Evolutionary conservation across 192 early-diverging fungal species (phyloP), one percentile per base, ranked within the genome.

Genomic region (Polychytrium aggregatum): DNA sequence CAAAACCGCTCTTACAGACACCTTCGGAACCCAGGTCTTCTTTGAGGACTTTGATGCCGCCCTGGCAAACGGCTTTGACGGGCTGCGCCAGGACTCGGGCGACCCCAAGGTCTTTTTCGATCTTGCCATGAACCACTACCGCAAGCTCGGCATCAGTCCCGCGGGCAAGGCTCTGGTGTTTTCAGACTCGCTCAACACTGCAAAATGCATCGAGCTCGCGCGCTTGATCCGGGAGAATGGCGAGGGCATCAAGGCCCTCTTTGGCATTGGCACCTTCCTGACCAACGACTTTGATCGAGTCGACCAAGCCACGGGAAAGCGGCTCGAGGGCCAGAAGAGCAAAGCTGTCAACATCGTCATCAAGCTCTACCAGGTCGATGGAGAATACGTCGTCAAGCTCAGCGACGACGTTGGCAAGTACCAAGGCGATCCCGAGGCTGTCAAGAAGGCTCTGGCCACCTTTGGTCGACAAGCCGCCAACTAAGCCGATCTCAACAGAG

Each of bases 11-110:
- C 45, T 86, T 40, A 81, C 83, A 11, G 85, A 87, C 49, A 87
- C 85, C 1, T 86, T 84, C 38, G 72, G 74, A 4, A 78, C 82
- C 0, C 44, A 57, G 16, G 69, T 64, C 0, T 87, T 87, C 53
- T 67, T 87, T 41, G 60, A 61, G 21, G 68, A 76, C 37, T 83
- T 86, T 62, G 63, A 70, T 42, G 46, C 50, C 6, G 44, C 59
- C 0, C 81, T 82, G 0, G 43, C 52, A 14, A 55, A 59, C 3
- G 81, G 70, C 53, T 40, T 34, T 1, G 79, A 78, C 22, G 42
- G 18, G 14, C 72, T 87, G 1, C 76, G 84, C 2, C 85, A 87
- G 39, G 85, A 87, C 45, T 84, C 82, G 41, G 85, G 85, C 3
- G 74, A 82, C 47, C 69, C 85, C 2, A 53, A 67, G 18, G 51